These are phyloP conservation scores for Euphrasia arctica DNA, from an alignment of 305 asterid genomes.

Conservation along the genomic window DNA sequence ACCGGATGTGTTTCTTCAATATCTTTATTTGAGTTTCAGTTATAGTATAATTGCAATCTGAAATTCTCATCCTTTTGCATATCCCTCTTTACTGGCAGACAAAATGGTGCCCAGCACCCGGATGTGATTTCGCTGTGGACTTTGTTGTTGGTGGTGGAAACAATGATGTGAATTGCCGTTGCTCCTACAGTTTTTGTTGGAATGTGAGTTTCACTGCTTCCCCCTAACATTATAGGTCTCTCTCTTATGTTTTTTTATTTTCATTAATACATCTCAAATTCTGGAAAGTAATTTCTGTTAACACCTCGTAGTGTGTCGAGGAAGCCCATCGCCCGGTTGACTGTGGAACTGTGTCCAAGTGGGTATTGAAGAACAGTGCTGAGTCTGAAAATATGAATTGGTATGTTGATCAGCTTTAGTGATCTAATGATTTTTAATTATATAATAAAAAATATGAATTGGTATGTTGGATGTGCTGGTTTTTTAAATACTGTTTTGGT, in stretches of 20 bases:
- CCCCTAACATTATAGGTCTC: background rate
- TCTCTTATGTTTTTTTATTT: constrained; percentile 8
- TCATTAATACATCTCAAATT: constrained; percentile 10
- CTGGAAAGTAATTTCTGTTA: constrained; percentile 13
- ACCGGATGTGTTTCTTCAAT: constrained; percentile 73
- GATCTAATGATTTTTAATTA: background rate
- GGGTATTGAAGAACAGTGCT: constrained; percentile 93
- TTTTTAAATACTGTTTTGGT: background rate
- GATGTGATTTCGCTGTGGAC: constrained; percentile 89
- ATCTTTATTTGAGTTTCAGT: constrained; percentile 18
- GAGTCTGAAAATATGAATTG: constrained; percentile 98
- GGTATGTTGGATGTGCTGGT: background rate
- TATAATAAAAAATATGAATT: too few species aligned
- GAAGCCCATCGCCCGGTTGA: constrained; percentile 98
- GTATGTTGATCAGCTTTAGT: constrained; percentile 31
- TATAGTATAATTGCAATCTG: constrained; percentile 22
- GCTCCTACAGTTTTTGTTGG: constrained; percentile 90
- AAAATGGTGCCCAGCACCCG: constrained; percentile 98
- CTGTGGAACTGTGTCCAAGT: constrained; percentile 88
- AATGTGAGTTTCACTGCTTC: constrained; percentile 51
- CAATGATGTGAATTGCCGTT: constrained; percentile 80
- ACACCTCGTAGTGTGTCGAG: constrained; percentile 67
- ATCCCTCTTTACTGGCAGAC: constrained; percentile 43
- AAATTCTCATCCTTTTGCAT: constrained; percentile 24
- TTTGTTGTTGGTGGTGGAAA: constrained; percentile 79